phyloP scores from a whole-genome alignment of 1,284 basidiomycete species.

The Blastosporella zonata region DNA sequence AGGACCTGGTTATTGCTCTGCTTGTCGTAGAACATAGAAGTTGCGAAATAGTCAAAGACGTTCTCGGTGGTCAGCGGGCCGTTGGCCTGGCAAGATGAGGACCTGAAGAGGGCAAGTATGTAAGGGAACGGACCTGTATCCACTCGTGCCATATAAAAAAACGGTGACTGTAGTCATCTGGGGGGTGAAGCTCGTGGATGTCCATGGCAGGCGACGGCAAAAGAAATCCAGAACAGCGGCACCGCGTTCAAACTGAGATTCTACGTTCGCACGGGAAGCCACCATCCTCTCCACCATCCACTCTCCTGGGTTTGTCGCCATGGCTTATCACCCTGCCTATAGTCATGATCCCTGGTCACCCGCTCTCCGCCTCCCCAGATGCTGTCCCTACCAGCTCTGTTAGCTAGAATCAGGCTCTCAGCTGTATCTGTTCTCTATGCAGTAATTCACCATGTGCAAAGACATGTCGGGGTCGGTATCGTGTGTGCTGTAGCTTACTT shows the following conservation, averaged over 20 bases:
- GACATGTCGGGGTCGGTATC: constrained; percentile 43
- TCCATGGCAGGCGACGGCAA: constrained; percentile 44
- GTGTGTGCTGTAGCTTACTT: constrained; percentile 48
- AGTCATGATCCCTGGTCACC: constrained; percentile 13
- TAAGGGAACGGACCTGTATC: constrained; percentile 56
- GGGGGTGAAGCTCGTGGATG: constrained; percentile 68
- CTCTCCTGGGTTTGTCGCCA: constrained; percentile 29
- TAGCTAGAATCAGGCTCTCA: constrained; percentile 1
- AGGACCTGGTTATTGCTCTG: constrained; percentile 86
- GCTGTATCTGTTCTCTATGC: constrained; percentile 17
- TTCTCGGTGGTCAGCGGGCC: constrained; percentile 72
- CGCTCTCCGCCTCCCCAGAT: background rate
- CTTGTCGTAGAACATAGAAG: constrained; percentile 88
- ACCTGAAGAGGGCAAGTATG: background rate
- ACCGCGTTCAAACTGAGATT: background rate
- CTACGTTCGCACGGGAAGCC: constrained; percentile 29
- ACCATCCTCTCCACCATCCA: constrained; percentile 25
- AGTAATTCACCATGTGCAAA: constrained; percentile 34
- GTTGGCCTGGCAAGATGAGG: constrained; percentile 48
- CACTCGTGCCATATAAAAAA: constrained; percentile 88
- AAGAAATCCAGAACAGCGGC: background rate
- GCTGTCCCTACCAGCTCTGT: background rate
- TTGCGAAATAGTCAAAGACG: constrained; percentile 82
- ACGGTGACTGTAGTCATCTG: constrained; percentile 73
- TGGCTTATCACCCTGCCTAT: constrained; percentile 25